phyloP scores from a whole-genome alignment of 2,329 filamentous ascomycete species.

The Aspergillus sp. region DNA sequence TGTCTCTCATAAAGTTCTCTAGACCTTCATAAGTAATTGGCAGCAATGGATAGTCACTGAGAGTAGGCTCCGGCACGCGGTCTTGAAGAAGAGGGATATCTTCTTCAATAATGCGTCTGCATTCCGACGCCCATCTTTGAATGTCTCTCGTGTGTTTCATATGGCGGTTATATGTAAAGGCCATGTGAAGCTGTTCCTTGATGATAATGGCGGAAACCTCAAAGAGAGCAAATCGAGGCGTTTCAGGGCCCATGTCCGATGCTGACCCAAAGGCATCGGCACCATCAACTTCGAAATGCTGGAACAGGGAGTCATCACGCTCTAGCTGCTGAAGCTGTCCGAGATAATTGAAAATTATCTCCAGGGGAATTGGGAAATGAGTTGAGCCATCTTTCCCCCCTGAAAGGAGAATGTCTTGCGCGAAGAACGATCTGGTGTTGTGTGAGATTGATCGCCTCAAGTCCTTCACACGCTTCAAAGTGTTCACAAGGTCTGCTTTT shows the following conservation, averaged over 20 bases:
- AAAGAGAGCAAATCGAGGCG: conserved; percentile 48
- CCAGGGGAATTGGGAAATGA: conserved; percentile 38
- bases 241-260: conserved; percentile 44
- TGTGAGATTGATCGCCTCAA: conserved; percentile 31
- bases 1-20: conserved; percentile 31
- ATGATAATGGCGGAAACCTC: conserved; percentile 51
- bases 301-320: conserved; percentile 41
- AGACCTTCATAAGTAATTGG: conserved; percentile 41
- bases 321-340: conserved; percentile 44
- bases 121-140: conserved; percentile 42
- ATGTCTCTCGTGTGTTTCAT: conserved; percentile 46
- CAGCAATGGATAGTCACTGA: conserved; percentile 45
- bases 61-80: conserved; percentile 30
- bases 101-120: conserved; percentile 34
- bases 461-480: conserved; percentile 38
- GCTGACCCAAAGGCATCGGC: conserved; percentile 31
- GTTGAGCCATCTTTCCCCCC: conserved; percentile 28
- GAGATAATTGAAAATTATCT: conserved; percentile 42
- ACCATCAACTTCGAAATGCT: conserved; percentile 36
- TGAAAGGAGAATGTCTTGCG: conserved; percentile 26
- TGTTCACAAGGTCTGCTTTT: conserved; percentile 25
- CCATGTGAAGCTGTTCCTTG: conserved; percentile 45
- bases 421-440: conserved; percentile 36
- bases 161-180: conserved; percentile 49
- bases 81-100: conserved; percentile 23